phyloP scores from a whole-genome alignment of 2,329 filamentous ascomycete genomes.

The Fusarium sp. region DNA sequence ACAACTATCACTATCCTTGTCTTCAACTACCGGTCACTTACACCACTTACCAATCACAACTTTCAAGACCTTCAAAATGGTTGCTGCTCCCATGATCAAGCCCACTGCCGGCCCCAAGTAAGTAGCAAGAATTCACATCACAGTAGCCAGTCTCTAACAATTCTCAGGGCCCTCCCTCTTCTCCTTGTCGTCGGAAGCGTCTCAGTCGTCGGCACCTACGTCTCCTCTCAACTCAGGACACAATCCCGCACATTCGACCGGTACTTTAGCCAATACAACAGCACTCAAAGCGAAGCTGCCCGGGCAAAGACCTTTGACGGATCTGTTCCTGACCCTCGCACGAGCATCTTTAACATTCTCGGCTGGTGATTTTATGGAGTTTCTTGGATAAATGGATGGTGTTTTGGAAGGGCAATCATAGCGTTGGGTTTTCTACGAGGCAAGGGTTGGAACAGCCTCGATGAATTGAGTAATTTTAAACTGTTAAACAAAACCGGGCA shows the following conservation, averaged over 20 bases:
- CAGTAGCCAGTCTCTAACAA: constrained; percentile 8
- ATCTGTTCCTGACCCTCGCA: constrained; percentile 39
- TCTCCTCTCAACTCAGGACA: constrained; percentile 33
- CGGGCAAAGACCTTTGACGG: constrained; percentile 38
- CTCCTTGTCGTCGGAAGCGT: constrained; percentile 40
- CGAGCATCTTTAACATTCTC: constrained; percentile 42
- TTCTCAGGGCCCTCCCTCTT: constrained; percentile 33
- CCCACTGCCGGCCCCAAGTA: constrained; percentile 33
- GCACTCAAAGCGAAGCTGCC: constrained; percentile 31
- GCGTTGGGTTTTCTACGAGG: constrained; percentile 8
- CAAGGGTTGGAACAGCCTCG: constrained; percentile 14
- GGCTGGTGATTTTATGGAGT: constrained; percentile 28
- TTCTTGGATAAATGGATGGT: background rate
- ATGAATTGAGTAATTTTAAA: constrained; percentile 10
- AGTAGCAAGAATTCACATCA: background rate
- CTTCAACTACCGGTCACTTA: constrained; percentile 21
- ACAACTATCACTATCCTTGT: constrained; percentile 18
- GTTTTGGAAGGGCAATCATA: constrained; percentile 14
- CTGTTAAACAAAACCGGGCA: background rate
- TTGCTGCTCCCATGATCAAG: constrained; percentile 37
- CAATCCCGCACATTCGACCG: constrained; percentile 40
- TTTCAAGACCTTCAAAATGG: constrained; percentile 31
- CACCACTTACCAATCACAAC: constrained; percentile 22
- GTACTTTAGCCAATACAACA: constrained; percentile 43
- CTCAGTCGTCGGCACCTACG: constrained; percentile 29